A percentile compares a stretch with the other conserved stretches of the same genome.
Conservation (phyloP, 2,329 filamentous ascomycete species). For the Botrytis fragariae region DNA sequence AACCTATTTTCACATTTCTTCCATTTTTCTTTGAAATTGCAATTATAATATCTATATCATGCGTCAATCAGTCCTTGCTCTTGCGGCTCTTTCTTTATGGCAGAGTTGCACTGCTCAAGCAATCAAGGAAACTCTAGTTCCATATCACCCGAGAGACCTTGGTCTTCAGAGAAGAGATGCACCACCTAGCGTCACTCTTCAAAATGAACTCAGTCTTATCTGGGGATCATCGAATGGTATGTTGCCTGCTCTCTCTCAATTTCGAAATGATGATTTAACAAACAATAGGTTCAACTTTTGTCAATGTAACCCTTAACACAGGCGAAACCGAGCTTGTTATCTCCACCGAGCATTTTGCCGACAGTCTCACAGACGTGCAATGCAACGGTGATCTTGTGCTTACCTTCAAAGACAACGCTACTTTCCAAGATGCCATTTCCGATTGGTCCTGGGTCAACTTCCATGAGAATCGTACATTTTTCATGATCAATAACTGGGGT, state of each 20-base stretch:
- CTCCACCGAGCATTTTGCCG: conserved; percentile 16
- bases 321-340: conserved; percentile 18
- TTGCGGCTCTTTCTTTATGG: conserved; percentile 20
- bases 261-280: neutral
- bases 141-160: conserved; percentile 12
- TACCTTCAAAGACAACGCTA: conserved; percentile 13
- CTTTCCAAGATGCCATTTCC: conserved; percentile 16
- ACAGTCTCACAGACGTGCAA: conserved; percentile 11
- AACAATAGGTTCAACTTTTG: conserved; percentile 13
- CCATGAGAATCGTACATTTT: conserved; percentile 17
- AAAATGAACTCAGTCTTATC: conserved; percentile 16
- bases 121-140: conserved; percentile 5
- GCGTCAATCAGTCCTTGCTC: conserved; percentile 11
- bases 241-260: neutral
- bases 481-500: conserved; percentile 20
- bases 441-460: conserved; percentile 22
- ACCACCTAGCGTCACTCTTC: conserved; percentile 13
- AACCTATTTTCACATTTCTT: neutral
- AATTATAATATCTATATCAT: conserved; percentile 7
- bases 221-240: conserved; percentile 18
- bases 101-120: conserved; percentile 9
- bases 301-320: conserved; percentile 20
- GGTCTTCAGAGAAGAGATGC: conserved; percentile 18
- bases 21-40: neutral
- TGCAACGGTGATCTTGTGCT: conserved; percentile 9